These are phyloP conservation scores for Psophocarpus tetragonolobus DNA, from an alignment of 306 rosid genomes.

Conservation along the genomic window DNA sequence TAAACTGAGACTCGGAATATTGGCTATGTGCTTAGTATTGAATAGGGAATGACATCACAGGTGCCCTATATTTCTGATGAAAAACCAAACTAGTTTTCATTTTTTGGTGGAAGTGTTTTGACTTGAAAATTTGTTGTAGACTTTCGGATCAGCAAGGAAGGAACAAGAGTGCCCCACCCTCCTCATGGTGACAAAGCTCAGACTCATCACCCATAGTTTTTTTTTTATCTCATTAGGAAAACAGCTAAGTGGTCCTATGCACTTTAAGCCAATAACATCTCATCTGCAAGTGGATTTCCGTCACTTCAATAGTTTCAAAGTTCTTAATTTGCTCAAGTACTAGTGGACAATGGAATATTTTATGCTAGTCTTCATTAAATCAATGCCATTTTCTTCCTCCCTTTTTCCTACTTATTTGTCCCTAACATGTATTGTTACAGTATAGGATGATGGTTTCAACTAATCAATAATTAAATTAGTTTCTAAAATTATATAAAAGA, in stretches of 20 bases:
- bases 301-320: conserved; percentile 36
- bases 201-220: conserved; percentile 42
- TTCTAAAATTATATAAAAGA: too few relatives aligned
- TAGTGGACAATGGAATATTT: conserved; percentile 28
- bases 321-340: conserved; percentile 21
- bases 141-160: conserved; percentile 51
- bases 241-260: conserved; percentile 51
- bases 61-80: background rate
- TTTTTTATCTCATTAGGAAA: conserved; percentile 37
- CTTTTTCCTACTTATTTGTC: background rate
- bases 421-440: background rate
- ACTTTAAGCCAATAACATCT: conserved; percentile 44
- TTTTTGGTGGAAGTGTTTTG: conserved; percentile 39
- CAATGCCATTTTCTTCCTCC: background rate
- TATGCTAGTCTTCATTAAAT: background rate
- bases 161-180: conserved; percentile 68
- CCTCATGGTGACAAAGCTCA: conserved; percentile 39
- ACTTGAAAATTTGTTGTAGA: conserved; percentile 49
- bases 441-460: too few relatives aligned
- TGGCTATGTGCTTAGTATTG: background rate
- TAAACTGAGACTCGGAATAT: background rate
- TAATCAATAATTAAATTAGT: too few relatives aligned
- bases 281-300: conserved; percentile 35
- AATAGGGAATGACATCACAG: conserved; percentile 27
- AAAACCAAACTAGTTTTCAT: conserved; percentile 33